These are phyloP conservation scores for Astragalus membranaceus DNA, from an alignment of 306 rosid genomes.

Conservation along the genomic window DNA sequence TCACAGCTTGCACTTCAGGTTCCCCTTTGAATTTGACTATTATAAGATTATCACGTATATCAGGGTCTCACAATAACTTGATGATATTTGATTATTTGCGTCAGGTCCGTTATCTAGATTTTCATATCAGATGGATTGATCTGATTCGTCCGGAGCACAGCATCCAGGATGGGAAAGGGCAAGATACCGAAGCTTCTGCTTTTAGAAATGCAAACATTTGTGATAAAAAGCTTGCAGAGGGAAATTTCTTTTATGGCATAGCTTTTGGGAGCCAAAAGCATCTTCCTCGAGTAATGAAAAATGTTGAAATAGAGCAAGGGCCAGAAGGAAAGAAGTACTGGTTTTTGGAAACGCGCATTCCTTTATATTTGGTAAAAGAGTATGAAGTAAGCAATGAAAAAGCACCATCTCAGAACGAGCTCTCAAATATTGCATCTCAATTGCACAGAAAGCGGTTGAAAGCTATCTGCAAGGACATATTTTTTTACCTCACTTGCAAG, in stretches of 20 bases:
- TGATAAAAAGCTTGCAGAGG: constrained; percentile 46
- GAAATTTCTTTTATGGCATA: constrained; percentile 45
- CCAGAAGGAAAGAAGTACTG: constrained; percentile 61
- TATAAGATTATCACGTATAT: background rate
- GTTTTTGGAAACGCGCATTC: constrained; percentile 72
- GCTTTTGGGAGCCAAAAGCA: constrained; percentile 83
- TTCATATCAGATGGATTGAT: constrained; percentile 79
- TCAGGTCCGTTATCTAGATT: constrained; percentile 83
- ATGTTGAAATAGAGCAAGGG: constrained; percentile 51
- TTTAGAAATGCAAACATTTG: constrained; percentile 72
- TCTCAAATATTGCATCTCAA: constrained; percentile 28
- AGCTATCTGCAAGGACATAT: constrained; percentile 46
- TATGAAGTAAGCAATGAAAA: constrained; percentile 44
- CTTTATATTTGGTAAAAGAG: constrained; percentile 76
- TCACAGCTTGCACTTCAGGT: constrained; percentile 92
- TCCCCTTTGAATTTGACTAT: constrained; percentile 5
- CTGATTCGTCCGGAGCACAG: constrained; percentile 76
- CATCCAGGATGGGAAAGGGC: constrained; percentile 62
- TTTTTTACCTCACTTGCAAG: constrained; percentile 74
- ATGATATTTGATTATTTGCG: constrained; percentile 30
- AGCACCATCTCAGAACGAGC: constrained; percentile 34
- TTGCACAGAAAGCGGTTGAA: constrained; percentile 39
- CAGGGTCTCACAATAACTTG: constrained; percentile 14
- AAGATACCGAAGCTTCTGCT: constrained; percentile 72
- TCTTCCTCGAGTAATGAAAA: constrained; percentile 86